phyloP scores from a whole-genome alignment of 352 stramenopile genomes.

The Phytophthora agathidicida region DNA sequence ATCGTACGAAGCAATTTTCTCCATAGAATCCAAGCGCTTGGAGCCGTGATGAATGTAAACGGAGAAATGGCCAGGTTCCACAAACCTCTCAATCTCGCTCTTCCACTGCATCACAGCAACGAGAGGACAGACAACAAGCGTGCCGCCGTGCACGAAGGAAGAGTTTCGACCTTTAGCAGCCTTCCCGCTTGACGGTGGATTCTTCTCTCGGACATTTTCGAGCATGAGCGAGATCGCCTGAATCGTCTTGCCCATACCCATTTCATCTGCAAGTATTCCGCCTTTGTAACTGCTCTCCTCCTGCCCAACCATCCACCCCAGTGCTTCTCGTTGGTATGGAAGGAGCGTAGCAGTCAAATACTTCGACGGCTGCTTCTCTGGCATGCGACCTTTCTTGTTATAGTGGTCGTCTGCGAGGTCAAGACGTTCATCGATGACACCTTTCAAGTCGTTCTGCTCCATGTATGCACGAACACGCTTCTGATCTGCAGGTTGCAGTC shows the following conservation, averaged over 20 bases:
- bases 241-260: conserved; percentile 98
- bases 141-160: conserved; percentile 70
- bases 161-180: conserved; percentile 10
- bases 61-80: conserved; percentile 87
- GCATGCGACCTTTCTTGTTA: conserved; percentile 68
- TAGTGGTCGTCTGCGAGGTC: conserved; percentile 76
- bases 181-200: conserved; percentile 16
- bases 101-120: conserved; percentile 97
- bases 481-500: conserved; percentile 49
- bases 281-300: conserved; percentile 91
- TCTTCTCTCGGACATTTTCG: conserved; percentile 78
- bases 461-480: conserved; percentile 61
- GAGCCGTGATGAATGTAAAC: conserved; percentile 97
- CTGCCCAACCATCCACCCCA: conserved; percentile 95
- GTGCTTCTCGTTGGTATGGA: conserved; percentile 98
- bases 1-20: conserved; percentile 94
- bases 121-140: conserved; percentile 97
- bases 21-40: conserved; percentile 75
- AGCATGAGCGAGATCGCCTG: conserved; percentile 97
- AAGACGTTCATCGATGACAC: conserved; percentile 71
- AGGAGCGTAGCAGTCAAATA: conserved; percentile 91
- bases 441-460: conserved; percentile 51
- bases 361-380: conserved; percentile 76
- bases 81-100: conserved; percentile 93
- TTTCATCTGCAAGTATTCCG: conserved; percentile 98